Percentiles rank a stretch among this genome's conserved stretches.
Conservation (phyloP, 495 filamentous ascomycete species). For the Lophiotrema nucula region DNA sequence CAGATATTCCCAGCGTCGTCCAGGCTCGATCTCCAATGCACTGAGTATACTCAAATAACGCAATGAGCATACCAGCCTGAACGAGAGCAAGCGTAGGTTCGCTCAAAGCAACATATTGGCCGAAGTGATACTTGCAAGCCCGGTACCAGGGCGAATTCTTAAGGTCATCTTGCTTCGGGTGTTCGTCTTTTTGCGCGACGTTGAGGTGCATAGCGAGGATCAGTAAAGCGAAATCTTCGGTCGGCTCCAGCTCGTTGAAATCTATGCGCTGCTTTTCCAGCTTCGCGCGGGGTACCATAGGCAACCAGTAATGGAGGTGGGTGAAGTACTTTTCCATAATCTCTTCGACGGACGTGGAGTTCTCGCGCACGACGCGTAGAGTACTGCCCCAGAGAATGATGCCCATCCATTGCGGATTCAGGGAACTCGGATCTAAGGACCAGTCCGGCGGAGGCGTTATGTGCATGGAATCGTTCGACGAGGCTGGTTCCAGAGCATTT, state of each 20-base stretch:
- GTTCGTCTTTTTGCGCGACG: not conserved
- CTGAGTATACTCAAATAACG: constrained; percentile 17
- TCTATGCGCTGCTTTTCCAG: not conserved
- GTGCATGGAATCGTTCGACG: too few species aligned
- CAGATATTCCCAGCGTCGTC: constrained; percentile 4
- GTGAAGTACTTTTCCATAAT: constrained; percentile 7
- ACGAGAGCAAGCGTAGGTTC: constrained; percentile 7
- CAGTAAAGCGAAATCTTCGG: not conserved
- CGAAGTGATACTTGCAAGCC: constrained; percentile 15
- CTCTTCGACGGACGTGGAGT: not conserved
- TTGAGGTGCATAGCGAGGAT: constrained; percentile 12
- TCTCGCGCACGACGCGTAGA: not conserved
- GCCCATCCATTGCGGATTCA: not conserved
- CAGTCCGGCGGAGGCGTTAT: too few species aligned
- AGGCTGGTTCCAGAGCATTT: too few species aligned
- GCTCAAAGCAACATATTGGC: constrained; percentile 2
- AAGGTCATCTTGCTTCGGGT: constrained; percentile 1
- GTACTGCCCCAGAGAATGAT: constrained; percentile 1
- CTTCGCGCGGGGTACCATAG: constrained; percentile 1
- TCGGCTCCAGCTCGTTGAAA: not conserved
- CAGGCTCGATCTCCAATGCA: constrained; percentile 3
- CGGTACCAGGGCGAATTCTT: constrained; percentile 11
- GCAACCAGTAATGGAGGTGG: constrained; percentile 11
- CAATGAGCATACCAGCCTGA: constrained; percentile 19
- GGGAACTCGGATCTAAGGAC: not conserved